Percentiles rank a stretch among this genome's conserved stretches.
These are phyloP conservation scores for Nephelium lappaceum DNA, from an alignment of 345 rosid species.

Conservation along the genomic window DNA sequence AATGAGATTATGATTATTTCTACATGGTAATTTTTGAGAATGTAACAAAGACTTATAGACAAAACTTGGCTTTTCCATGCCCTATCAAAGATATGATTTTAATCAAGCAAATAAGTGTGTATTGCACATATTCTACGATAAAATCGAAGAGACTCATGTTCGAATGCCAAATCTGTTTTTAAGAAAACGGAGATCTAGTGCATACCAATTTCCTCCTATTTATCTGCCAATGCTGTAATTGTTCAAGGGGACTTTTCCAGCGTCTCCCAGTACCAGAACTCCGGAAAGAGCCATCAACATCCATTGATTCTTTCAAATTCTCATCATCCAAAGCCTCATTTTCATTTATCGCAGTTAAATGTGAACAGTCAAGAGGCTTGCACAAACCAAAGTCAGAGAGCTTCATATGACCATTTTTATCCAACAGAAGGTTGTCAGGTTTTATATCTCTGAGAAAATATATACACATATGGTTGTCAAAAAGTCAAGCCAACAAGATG, in stretches of 20 bases:
- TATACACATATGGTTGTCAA: conserved; percentile 14
- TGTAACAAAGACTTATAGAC: not conserved
- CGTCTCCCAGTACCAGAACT: conserved; percentile 57
- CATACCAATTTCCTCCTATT: conserved; percentile 86
- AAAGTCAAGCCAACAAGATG: conserved; percentile 19
- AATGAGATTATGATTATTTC: not conserved
- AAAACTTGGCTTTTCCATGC: not conserved
- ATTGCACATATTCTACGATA: not conserved
- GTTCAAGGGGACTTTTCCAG: conserved; percentile 85
- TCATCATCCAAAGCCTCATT: conserved; percentile 72
- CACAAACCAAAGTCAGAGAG: conserved; percentile 98
- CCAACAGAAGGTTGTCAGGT: conserved; percentile 92
- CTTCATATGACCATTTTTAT: conserved; percentile 88
- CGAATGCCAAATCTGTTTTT: not conserved
- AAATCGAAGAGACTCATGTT: not conserved
- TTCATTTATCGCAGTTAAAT: conserved; percentile 69
- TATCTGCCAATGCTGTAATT: conserved; percentile 88
- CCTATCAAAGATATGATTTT: conserved; percentile 13
- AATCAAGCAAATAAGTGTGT: conserved; percentile 2
- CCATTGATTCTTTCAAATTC: conserved; percentile 64
- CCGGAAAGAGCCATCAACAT: conserved; percentile 55
- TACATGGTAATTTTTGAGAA: not conserved
- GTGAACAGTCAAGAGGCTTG: conserved; percentile 90
- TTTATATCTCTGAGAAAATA: conserved; percentile 76
- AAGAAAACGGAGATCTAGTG: conserved; percentile 10